Percentiles rank a stretch among this genome's conserved stretches.
Conservation (phyloP, 2,329 filamentous ascomycete species). For the Aureobasidium lini region DNA sequence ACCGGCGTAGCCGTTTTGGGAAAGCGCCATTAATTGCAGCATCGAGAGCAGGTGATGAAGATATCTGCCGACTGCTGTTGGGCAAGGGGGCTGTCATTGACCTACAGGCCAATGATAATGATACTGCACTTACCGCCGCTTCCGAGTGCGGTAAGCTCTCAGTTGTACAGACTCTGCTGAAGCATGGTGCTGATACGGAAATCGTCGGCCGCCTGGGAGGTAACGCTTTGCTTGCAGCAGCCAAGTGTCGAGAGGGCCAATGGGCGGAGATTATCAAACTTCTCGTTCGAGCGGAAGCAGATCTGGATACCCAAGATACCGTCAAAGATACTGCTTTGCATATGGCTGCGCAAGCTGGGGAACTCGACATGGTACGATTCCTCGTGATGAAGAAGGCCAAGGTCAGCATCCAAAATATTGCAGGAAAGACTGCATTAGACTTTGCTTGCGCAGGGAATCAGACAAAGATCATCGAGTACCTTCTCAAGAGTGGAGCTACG, state of each 20-base stretch:
- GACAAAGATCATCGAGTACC: background rate
- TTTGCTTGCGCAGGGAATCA: background rate
- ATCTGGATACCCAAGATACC: background rate
- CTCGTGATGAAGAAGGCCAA: background rate
- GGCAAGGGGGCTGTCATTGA: background rate
- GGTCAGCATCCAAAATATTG: background rate
- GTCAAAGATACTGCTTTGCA: background rate
- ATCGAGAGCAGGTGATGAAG: background rate
- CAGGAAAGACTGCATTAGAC: background rate
- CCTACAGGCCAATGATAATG: background rate
- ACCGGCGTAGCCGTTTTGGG: background rate
- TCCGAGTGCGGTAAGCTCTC: background rate
- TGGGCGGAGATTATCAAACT: background rate
- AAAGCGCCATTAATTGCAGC: background rate
- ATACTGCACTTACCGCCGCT: background rate
- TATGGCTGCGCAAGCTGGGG: background rate
- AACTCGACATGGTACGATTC: background rate
- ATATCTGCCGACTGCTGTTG: background rate
- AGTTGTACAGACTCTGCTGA: background rate
- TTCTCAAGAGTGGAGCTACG: background rate
- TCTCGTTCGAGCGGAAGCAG: background rate
- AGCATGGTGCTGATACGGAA: background rate
- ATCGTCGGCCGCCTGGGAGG: background rate
- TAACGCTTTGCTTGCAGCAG: background rate
- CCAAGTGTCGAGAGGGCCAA: background rate